These are phyloP conservation scores for Oryza meridionalis DNA, from an alignment of 176 grass and related monocot genomes.

Conservation along the genomic window DNA sequence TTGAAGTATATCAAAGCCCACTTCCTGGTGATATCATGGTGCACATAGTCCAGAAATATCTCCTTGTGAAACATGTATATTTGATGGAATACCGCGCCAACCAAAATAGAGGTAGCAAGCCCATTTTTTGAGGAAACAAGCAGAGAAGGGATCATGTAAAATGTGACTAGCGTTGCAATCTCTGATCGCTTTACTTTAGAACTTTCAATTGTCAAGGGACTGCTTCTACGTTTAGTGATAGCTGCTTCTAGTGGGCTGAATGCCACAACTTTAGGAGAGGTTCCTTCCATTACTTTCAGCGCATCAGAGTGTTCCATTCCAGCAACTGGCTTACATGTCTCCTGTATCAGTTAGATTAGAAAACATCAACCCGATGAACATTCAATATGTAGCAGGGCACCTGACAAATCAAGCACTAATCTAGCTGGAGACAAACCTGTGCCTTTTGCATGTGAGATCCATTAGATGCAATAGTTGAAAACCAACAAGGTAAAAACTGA, in stretches of 20 bases:
- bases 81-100: slow-evolving; percentile 70
- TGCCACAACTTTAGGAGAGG: slow-evolving; percentile 57
- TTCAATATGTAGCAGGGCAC: slow-evolving; percentile 27
- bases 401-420: slow-evolving; percentile 23
- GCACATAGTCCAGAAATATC: slow-evolving; percentile 95
- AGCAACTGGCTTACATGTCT: slow-evolving; percentile 37
- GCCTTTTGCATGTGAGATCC: slow-evolving; percentile 47
- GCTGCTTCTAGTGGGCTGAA: slow-evolving; percentile 77
- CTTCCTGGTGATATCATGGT: slow-evolving; percentile 82
- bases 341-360: slow-evolving; percentile 42
- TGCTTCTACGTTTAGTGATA: slow-evolving; percentile 57
- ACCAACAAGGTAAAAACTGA: slow-evolving; percentile 47
- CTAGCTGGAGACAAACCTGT: slow-evolving; percentile 38
- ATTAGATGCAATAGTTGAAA: slow-evolving; percentile 47
- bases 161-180: slow-evolving; percentile 58
- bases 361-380: slow-evolving; percentile 29
- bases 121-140: slow-evolving; percentile 67
- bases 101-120: slow-evolving; percentile 62
- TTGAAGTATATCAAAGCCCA: slow-evolving; percentile 90
- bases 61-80: slow-evolving; percentile 94
- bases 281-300: slow-evolving; percentile 25
- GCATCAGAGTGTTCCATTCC: slow-evolving; percentile 37
- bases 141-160: slow-evolving; percentile 68
- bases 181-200: slow-evolving; percentile 76
- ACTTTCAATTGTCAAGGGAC: slow-evolving; percentile 68